Conservation (phyloP, 2,329 filamentous ascomycete species). For the Monosporascus sp. region DNA sequence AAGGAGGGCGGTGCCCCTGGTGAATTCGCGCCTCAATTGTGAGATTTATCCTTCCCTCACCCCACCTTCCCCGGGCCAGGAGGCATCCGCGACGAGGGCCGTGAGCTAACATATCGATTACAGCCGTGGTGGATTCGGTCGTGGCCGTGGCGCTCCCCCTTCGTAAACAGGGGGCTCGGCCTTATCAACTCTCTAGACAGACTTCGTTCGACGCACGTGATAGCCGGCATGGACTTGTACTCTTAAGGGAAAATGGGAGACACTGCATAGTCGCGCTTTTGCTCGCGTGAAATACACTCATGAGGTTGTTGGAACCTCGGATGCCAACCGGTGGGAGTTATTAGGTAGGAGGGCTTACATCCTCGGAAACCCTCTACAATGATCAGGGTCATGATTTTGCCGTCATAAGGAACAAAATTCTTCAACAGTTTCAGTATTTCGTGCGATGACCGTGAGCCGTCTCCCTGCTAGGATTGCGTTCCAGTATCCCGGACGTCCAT, state of each 20-base stretch:
- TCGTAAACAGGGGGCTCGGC: conserved; percentile 49
- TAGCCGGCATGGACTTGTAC: conserved; percentile 28
- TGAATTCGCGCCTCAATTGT: conserved; percentile 89
- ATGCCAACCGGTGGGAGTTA: conserved; percentile 33
- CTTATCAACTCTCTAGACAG: conserved; percentile 24
- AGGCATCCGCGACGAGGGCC: conserved; percentile 3
- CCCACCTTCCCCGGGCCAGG: conserved; percentile 1
- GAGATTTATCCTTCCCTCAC: conserved; percentile 33
- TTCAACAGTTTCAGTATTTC: not conserved
- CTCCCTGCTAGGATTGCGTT: not conserved
- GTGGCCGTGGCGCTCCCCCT: conserved; percentile 76
- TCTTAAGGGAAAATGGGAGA: conserved; percentile 30
- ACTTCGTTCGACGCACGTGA: conserved; percentile 28
- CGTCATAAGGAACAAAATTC: conserved; percentile 19
- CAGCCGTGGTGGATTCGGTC: conserved; percentile 82
- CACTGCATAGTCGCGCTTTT: conserved; percentile 43
- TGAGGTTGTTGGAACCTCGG: conserved; percentile 38
- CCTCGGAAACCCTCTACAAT: conserved; percentile 30
- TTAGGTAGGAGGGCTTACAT: conserved; percentile 27
- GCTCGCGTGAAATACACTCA: conserved; percentile 43
- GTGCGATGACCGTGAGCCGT: not conserved
- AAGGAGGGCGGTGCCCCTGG: conserved; percentile 91
- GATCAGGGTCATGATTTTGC: conserved; percentile 32
- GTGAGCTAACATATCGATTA: conserved; percentile 29
- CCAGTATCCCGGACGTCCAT: not conserved